These are phyloP conservation scores for Hortaea werneckii DNA, from an alignment of 2,329 filamentous ascomycete species.

Conservation along the genomic window DNA sequence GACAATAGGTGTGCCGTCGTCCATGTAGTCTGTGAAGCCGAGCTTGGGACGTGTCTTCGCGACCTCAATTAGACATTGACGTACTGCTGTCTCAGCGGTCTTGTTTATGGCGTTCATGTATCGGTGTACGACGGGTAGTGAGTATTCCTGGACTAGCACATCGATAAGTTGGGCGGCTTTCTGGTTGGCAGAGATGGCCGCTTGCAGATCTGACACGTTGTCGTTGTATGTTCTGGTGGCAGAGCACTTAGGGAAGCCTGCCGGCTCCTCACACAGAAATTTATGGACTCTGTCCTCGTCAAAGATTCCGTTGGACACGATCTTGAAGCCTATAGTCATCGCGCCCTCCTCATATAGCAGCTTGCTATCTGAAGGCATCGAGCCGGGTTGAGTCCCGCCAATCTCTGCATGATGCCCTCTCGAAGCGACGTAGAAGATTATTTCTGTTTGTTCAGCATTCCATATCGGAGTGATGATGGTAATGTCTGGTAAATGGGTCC, in stretches of 20 bases:
- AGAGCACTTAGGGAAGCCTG: conserved; percentile 34
- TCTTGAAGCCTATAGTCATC: conserved; percentile 10
- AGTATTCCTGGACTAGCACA: conserved; percentile 27
- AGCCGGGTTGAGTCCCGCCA: conserved; percentile 30
- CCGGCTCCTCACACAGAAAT: conserved; percentile 56
- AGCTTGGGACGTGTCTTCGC: conserved; percentile 10
- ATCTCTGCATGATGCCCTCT: conserved; percentile 34
- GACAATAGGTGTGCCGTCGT: conserved; percentile 29
- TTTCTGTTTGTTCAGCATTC: conserved; percentile 12
- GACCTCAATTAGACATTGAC: conserved; percentile 20
- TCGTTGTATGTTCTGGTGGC: conserved; percentile 24
- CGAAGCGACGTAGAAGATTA: conserved; percentile 32
- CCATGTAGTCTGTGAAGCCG: conserved; percentile 29
- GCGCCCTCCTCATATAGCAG: conserved; percentile 38
- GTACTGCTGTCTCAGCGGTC: conserved; percentile 27
- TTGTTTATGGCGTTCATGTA: conserved; percentile 33
- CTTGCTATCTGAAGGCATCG: conserved; percentile 34
- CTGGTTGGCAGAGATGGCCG: conserved; percentile 26
- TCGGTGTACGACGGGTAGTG: conserved; percentile 26
- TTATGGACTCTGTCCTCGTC: conserved; percentile 21
- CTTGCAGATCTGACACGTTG: conserved; percentile 29
- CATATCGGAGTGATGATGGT: conserved; percentile 35
- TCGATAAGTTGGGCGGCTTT: conserved; percentile 28
- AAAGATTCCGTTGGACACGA: neutral
- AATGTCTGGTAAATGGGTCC: conserved; percentile 33